Conservation (phyloP, 1,284 basidiomycete genomes). For the Naganishia albida region DNA sequence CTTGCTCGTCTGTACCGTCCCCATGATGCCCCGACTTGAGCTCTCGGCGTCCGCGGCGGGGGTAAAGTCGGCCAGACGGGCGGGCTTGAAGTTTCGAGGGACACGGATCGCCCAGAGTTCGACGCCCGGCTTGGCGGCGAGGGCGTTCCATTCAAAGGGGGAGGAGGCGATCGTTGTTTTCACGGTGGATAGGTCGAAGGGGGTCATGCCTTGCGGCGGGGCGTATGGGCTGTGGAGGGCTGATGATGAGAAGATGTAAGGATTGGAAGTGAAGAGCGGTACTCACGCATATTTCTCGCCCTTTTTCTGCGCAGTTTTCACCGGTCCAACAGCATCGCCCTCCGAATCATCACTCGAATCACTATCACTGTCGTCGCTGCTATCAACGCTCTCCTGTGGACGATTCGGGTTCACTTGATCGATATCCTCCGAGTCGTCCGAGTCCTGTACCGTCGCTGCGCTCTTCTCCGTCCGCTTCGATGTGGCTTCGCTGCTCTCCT, state of each 20-base stretch:
- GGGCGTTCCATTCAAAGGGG: conserved; percentile 47
- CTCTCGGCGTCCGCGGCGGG: conserved; percentile 24
- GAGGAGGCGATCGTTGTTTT: conserved; percentile 39
- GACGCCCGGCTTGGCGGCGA: conserved; percentile 41
- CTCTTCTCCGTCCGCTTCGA: conserved; percentile 13
- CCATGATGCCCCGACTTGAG: conserved; percentile 31
- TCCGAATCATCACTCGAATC: not conserved
- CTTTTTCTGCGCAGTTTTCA: not conserved
- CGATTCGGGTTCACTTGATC: conserved; percentile 4
- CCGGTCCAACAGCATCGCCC: not conserved
- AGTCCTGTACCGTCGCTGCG: conserved; percentile 2
- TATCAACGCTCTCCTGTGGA: not conserved
- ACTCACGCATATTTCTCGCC: conserved; percentile 19
- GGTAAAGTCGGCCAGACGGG: conserved; percentile 37
- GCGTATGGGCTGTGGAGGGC: conserved; percentile 36
- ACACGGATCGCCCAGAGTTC: conserved; percentile 53
- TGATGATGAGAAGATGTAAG: not conserved
- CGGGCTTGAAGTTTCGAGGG: conserved; percentile 49
- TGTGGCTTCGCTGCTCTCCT: not conserved
- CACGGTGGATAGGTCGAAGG: conserved; percentile 33
- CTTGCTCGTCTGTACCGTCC: conserved; percentile 41
- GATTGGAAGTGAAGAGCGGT: not conserved
- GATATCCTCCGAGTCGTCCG: conserved; percentile 23
- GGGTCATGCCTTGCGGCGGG: conserved; percentile 46
- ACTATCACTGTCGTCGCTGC: conserved; percentile 11